These are phyloP conservation scores for Pleurotus eryngii DNA, from an alignment of 768 basidiomycete species.

Conservation along the genomic window DNA sequence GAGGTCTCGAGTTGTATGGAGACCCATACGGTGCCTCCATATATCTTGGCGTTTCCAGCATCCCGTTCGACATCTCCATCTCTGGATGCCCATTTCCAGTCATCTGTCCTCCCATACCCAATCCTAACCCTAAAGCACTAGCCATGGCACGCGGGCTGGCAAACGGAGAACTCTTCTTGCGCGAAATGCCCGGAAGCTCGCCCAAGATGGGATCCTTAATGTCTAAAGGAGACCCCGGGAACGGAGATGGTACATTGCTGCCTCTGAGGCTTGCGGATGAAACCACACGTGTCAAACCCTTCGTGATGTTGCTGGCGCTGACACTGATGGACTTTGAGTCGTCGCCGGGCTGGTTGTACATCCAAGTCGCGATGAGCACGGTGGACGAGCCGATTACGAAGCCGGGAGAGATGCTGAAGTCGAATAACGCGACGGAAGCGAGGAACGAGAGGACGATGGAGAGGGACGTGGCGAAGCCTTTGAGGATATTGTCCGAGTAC, in stretches of 20 bases:
- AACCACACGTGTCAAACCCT: conserved; percentile 10
- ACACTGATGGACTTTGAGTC: conserved; percentile 24
- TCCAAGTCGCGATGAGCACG: conserved; percentile 86
- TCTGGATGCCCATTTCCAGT: conserved; percentile 16
- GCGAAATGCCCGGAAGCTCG: conserved; percentile 37
- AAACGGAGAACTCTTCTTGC: conserved; percentile 43
- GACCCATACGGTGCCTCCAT: conserved; percentile 39
- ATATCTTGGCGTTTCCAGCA: conserved; percentile 33
- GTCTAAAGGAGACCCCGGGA: conserved; percentile 43
- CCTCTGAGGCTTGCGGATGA: conserved; percentile 1
- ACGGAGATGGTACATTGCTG: conserved; percentile 28
- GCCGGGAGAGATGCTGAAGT: conserved; percentile 81
- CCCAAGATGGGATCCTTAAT: conserved; percentile 59
- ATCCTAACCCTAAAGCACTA: conserved; percentile 42
- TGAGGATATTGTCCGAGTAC: conserved; percentile 92
- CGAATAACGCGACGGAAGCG: conserved; percentile 87
- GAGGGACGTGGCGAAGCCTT: conserved; percentile 96
- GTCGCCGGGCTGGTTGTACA: conserved; percentile 81
- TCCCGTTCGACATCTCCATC: conserved; percentile 16
- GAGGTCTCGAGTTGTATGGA: conserved; percentile 22
- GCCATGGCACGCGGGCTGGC: conserved; percentile 49
- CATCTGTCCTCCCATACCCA: conserved; percentile 20
- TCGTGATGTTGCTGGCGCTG: conserved; percentile 22
- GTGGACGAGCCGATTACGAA: conserved; percentile 85
- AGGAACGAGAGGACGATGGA: conserved; percentile 95